These are phyloP conservation scores for Cutaneotrichosporon sp. DNA, from an alignment of 1,284 basidiomycete genomes.

Conservation along the genomic window DNA sequence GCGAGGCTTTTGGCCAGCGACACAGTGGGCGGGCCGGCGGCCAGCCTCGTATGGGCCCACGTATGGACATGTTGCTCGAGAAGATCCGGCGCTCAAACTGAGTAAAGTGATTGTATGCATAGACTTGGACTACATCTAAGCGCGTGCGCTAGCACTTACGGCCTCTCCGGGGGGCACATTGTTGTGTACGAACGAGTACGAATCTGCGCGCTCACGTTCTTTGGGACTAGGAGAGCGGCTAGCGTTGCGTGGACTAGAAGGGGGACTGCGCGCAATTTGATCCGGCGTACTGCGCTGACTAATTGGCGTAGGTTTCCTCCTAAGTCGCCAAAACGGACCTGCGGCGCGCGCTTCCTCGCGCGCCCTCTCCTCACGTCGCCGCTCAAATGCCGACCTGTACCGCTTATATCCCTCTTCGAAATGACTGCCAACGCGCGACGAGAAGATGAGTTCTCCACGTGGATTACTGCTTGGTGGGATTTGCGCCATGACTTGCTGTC, in stretches of 20 bases:
- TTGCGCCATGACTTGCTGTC: conserved; percentile 61
- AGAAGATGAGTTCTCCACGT: conserved; percentile 94
- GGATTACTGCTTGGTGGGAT: conserved; percentile 88
- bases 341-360: conserved; percentile 35
- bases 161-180: conserved; percentile 20
- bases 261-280: conserved; percentile 1
- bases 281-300: conserved; percentile 13
- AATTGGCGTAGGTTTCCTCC: background rate
- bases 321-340: conserved; percentile 24
- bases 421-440: conserved; percentile 72
- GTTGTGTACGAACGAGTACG: conserved; percentile 17
- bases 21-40: conserved; percentile 32
- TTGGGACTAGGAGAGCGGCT: background rate
- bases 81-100: conserved; percentile 48
- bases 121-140: background rate
- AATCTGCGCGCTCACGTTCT: conserved; percentile 20
- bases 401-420: conserved; percentile 93
- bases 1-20: conserved; percentile 43
- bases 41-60: conserved; percentile 54
- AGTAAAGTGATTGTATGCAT: conserved; percentile 1
- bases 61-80: conserved; percentile 53
- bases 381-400: conserved; percentile 87
- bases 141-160: conserved; percentile 13
- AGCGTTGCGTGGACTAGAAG: conserved; percentile 2
- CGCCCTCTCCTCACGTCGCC: conserved; percentile 65